phyloP scores from a whole-genome alignment of 352 stramenopile species.

The Phytophthora citricola region DNA sequence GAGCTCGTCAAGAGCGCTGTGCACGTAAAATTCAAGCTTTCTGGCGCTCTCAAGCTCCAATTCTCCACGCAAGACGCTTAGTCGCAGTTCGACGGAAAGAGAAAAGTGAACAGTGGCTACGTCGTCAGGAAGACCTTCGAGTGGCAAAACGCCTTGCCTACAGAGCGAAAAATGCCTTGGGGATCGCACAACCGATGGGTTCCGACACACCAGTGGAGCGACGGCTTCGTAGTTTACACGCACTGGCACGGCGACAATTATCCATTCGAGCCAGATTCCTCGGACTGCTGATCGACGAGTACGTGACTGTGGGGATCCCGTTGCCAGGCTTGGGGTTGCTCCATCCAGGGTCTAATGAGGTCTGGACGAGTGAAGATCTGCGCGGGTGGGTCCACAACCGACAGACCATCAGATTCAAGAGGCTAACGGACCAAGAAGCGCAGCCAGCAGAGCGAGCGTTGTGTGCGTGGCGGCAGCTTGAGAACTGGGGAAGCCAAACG shows the following conservation, averaged over 20 bases:
- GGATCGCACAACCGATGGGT: constrained; percentile 42
- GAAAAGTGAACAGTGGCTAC: constrained; percentile 49
- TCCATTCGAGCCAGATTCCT: constrained; percentile 59
- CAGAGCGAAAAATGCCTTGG: constrained; percentile 45
- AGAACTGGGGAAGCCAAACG: constrained; percentile 28
- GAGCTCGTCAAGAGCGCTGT: constrained; percentile 37
- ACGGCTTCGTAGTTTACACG: constrained; percentile 58
- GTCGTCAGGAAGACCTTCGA: constrained; percentile 40
- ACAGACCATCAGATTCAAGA: constrained; percentile 51
- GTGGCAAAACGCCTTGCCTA: constrained; percentile 45
- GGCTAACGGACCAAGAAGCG: constrained; percentile 20
- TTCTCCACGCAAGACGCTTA: constrained; percentile 43
- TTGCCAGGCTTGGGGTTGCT: constrained; percentile 54
- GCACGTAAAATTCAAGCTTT: constrained; percentile 60
- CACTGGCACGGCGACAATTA: constrained; percentile 53
- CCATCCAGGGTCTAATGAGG: constrained; percentile 34
- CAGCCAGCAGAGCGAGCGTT: constrained; percentile 31
- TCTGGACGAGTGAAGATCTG: constrained; percentile 58
- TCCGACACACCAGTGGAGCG: constrained; percentile 50
- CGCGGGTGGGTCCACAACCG: constrained; percentile 59
- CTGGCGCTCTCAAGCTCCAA: constrained; percentile 44
- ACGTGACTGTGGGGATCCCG: constrained; percentile 67
- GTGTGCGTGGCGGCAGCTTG: constrained; percentile 43
- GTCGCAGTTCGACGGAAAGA: constrained; percentile 23
- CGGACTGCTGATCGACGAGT: constrained; percentile 61